Base-by-base conservation (phyloP, 192 early-diverging fungal species). In the Phycomyces blakesleeanus region DNA sequence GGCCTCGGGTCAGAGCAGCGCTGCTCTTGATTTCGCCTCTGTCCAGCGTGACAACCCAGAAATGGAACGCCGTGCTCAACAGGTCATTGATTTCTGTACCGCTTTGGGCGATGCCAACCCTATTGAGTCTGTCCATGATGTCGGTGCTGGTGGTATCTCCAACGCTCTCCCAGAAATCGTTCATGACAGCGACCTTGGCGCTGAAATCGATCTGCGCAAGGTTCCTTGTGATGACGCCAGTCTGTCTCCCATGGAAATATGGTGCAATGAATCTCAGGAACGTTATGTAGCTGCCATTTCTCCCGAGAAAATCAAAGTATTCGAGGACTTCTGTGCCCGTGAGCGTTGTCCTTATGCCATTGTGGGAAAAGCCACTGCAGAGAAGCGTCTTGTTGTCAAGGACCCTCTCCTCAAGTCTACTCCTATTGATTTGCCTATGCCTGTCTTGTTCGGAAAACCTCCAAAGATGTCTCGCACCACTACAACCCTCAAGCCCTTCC, bases 181-280 rank as follows among this genome's bases (percentile, higher is more conserved):
- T 26, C 92, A 99, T 73, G 98, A 98, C 76, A 81, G 87, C 57
- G 87, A 85, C 55, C 86, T 95, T 26, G 98, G 98, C 57, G 96
- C 94, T 29, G 58, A 76, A 4, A 92, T 99, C 73, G 88, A 97
- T 79, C 74, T 99, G 29, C 91, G 96, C 38, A 85, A 91, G 39
- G 88, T 99, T 52, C 94, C 91, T 21, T 87, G 84, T 61, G 95
- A 92, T 66, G 98, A 99, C 64, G 81, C 86, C 11, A 75, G 87
- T 54, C 90, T 99, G 91, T 94, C 91, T 52, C 98, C 98, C n/a
- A 98, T 99, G 98, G 98, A 98, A 74, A 96, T 99, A 51, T 99
- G 98, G 98, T 99, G 98, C 80, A 99, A 99, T 50, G 98, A 99
- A 78, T 87, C 92, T 44, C 98, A 99, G 77, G 98, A 99, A 74